Percentiles rank a stretch among this genome's conserved stretches.
phyloP scores from a whole-genome alignment of 495 filamentous ascomycete genomes.

The Staphylotrichum tortipilum region DNA sequence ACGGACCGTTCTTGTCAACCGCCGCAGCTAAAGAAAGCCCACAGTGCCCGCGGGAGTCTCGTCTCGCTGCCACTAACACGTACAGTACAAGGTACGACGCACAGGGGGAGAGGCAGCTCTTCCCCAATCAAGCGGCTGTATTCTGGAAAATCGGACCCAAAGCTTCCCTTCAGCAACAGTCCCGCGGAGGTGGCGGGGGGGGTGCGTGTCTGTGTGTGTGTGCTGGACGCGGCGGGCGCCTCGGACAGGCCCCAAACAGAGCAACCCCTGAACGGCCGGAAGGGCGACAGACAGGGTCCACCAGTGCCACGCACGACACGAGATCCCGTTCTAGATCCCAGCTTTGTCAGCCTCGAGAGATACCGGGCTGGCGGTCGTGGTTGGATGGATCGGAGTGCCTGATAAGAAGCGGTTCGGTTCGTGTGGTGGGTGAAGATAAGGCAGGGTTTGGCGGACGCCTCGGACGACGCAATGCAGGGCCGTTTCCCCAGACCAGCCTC shows the following conservation, averaged over 20 bases:
- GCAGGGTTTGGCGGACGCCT: background rate
- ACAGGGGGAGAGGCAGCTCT: background rate
- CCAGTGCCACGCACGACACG: background rate
- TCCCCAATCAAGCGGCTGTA: background rate
- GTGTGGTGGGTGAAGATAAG: conserved; percentile 1
- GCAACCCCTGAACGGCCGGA: background rate
- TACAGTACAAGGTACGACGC: no score
- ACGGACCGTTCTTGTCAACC: background rate
- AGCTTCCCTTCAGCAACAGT: background rate
- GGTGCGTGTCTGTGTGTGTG: no score
- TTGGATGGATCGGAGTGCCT: background rate
- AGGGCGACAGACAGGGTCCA: conserved; percentile 15
- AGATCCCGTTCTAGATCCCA: background rate
- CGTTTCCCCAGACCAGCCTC: background rate
- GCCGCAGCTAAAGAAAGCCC: no score
- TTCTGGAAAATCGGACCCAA: background rate
- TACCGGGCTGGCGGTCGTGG: background rate
- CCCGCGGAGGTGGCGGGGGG: background rate
- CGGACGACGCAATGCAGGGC: background rate
- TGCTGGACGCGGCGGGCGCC: no score
- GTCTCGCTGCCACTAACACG: background rate
- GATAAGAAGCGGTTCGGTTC: background rate
- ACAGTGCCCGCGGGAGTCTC: no score
- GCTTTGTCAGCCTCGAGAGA: background rate
- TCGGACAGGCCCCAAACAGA: conserved; percentile 8